Percentiles rank a stretch among this genome's conserved stretches.
Evolutionary conservation across 139 green algal genomes (phyloP).

Genomic region (Mesostigma viride): DNA sequence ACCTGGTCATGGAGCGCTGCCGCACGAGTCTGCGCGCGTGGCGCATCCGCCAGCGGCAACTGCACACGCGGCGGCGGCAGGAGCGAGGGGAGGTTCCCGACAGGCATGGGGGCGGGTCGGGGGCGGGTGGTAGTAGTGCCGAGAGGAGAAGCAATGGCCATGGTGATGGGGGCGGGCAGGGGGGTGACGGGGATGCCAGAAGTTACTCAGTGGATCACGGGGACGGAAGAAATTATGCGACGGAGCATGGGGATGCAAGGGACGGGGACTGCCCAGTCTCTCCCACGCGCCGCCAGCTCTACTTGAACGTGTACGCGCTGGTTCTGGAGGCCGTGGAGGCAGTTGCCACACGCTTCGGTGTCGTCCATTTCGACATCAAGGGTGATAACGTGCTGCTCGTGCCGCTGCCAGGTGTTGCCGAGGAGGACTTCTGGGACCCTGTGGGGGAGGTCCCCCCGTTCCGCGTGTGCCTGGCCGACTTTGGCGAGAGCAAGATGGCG

Average conservation of each 20-base stretch:
- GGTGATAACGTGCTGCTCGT: constrained; percentile 70
- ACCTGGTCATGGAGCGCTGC: constrained; percentile 59
- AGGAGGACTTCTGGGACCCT: constrained; percentile 48
- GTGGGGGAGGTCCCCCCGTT: constrained; percentile 26
- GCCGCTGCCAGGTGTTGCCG: constrained; percentile 37
- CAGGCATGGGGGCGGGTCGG: no score
- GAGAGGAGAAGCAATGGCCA: no score
- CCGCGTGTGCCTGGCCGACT: constrained; percentile 55
- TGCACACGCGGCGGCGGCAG: no score
- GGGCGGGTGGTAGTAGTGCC: neutral
- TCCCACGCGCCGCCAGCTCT: constrained; percentile 20
- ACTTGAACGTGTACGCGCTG: constrained; percentile 41
- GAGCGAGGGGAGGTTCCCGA: no score
- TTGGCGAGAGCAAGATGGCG: constrained; percentile 57
- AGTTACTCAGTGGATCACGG: no score
- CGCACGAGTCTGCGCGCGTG: constrained; percentile 53
- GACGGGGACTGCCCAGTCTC: no score
- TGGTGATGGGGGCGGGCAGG: no score
- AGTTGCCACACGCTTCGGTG: neutral
- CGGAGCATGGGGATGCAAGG: no score
- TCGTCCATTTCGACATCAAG: constrained; percentile 83
- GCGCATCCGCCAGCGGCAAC: constrained; percentile 28
- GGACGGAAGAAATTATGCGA: no score
- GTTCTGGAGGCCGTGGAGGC: constrained; percentile 15
- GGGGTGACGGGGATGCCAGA: no score